Percentiles rank a stretch among this genome's conserved stretches.
These are phyloP conservation scores for Pogostemon cablin DNA, from an alignment of 257 asterid genomes.

Conservation along the genomic window DNA sequence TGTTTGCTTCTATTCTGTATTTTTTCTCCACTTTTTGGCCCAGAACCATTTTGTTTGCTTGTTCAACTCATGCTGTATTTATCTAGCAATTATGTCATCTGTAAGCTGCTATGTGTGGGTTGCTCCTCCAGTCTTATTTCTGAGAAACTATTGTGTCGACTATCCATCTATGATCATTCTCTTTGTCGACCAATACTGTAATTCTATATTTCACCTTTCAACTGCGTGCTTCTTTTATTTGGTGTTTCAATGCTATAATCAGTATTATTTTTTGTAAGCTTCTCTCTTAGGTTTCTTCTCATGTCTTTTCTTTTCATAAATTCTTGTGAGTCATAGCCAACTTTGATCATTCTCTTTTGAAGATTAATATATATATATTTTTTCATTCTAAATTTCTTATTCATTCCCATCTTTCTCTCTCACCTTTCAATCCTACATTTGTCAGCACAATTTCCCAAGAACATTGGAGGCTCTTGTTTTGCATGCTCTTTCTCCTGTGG, in stretches of 20 bases:
- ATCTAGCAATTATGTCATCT: conserved; percentile 6
- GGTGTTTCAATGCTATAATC: conserved; percentile 43
- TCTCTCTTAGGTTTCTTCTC: conserved; percentile 18
- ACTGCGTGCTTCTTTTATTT: conserved; percentile 48
- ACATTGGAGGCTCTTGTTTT: conserved; percentile 85
- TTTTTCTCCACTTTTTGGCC: conserved; percentile 62
- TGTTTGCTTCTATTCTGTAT: conserved; percentile 62
- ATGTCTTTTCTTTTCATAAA: conserved; percentile 28
- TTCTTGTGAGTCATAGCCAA: conserved; percentile 23
- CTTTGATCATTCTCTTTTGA: conserved; percentile 24
- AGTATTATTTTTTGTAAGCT: conserved; percentile 23
- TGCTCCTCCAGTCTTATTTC: conserved; percentile 17
- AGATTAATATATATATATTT: conserved; percentile 10
- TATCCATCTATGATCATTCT: conserved; percentile 3
- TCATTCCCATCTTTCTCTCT: conserved; percentile 29
- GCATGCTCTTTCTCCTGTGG: conserved; percentile 86
- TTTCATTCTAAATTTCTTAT: conserved; percentile 11
- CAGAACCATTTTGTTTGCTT: conserved; percentile 59
- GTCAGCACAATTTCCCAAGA: conserved; percentile 89
- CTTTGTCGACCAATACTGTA: conserved; percentile 24
- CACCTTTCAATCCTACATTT: conserved; percentile 35
- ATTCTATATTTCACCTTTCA: conserved; percentile 42
- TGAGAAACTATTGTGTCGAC: not conserved
- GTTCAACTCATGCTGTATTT: conserved; percentile 41
- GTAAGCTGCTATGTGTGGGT: conserved; percentile 17